Conservation (phyloP, 2,329 filamentous ascomycete species). For the Ophiocordyceps polyrhachis-furcata region DNA sequence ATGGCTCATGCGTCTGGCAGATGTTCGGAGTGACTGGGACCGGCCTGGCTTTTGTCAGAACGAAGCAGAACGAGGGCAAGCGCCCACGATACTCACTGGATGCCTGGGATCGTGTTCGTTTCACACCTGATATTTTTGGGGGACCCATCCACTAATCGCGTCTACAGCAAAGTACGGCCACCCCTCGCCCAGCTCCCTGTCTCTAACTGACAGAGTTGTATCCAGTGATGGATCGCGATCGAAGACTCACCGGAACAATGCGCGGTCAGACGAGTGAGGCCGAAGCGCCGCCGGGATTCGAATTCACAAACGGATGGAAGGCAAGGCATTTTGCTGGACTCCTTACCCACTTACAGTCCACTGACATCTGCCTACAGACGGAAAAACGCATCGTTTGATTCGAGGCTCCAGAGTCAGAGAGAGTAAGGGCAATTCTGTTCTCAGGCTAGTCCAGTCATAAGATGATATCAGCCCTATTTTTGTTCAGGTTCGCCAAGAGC, state of each 20-base stretch:
- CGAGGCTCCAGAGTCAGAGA: background rate
- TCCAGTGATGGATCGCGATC: slow-evolving; percentile 47
- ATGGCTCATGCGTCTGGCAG: slow-evolving; percentile 19
- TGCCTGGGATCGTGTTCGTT: slow-evolving; percentile 41
- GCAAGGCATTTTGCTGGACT: slow-evolving; percentile 18
- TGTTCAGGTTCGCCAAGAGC: slow-evolving; percentile 79
- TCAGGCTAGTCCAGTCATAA: slow-evolving; percentile 19
- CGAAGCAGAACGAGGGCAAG: slow-evolving; percentile 41
- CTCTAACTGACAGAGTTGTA: background rate
- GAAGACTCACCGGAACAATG: slow-evolving; percentile 37
- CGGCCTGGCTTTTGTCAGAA: slow-evolving; percentile 36
- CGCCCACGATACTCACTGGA: slow-evolving; percentile 40
- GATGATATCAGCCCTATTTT: slow-evolving; percentile 42
- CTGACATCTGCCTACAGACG: slow-evolving; percentile 17
- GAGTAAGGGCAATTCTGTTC: background rate
- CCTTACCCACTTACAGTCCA: background rate
- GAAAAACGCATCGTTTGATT: slow-evolving; percentile 20
- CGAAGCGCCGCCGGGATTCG: slow-evolving; percentile 38
- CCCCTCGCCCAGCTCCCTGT: background rate
- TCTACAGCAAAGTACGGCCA: slow-evolving; percentile 32
- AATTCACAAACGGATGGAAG: slow-evolving; percentile 45
- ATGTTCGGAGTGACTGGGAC: slow-evolving; percentile 45
- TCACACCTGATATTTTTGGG: background rate
- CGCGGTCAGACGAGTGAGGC: slow-evolving; percentile 39
- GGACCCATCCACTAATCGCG: slow-evolving; percentile 10